Evolutionary conservation across 1,139 yeast genomes (phyloP), one percentile per base, ranked within the genome.

Genomic region (Meyerozyma sp.): DNA sequence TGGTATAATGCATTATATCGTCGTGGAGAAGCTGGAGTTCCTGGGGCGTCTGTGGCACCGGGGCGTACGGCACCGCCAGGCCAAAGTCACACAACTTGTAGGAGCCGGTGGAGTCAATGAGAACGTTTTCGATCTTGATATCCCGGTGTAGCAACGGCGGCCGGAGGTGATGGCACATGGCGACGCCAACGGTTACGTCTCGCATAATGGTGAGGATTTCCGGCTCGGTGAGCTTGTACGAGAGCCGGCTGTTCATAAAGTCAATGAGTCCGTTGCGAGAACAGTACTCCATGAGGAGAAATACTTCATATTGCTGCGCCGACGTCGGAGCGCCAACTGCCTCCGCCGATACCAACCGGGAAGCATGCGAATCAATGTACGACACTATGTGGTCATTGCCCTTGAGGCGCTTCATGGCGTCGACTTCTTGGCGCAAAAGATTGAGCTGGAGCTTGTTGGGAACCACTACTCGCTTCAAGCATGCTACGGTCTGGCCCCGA

Each of bases 51-150:
- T 74, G 67, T 1, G 96, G 94, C 4, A 85, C 81, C 36, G 79
- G 75, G 51, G 79, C 66, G 46, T 80, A 82, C 16, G 77, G 79
- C 21, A 91, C 84, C 0, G 96, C 87, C 1, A 97, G 89, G 1
- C 99, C 99, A 68, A 93, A 93, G 65, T 93, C 99, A 61, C 96
- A 86, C 35, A 93, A 68, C 62, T 91, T 93, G 63, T 79, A 94
- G 42, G 77, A 77, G 40, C 88, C 85, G 39, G 81, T 72, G 3
- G 72, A 77, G 53, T 89, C 86, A 27, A 93, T 84, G 49, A 93
- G 73, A 6, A 93, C 97, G 61, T 93, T 93, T 63, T 93, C 99
- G 53, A 94, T 91, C 66, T 93, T 93, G 55, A 93, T 84, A 65
- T 93, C 99, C 43, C 98, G 75, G 63, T 93, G 99, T 36, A 93